Evolutionary conservation across 2,329 filamentous ascomycete genomes (phyloP), one percentile per base, ranked within the genome.

Genomic region (Coniochaeta hoffmannii): DNA sequence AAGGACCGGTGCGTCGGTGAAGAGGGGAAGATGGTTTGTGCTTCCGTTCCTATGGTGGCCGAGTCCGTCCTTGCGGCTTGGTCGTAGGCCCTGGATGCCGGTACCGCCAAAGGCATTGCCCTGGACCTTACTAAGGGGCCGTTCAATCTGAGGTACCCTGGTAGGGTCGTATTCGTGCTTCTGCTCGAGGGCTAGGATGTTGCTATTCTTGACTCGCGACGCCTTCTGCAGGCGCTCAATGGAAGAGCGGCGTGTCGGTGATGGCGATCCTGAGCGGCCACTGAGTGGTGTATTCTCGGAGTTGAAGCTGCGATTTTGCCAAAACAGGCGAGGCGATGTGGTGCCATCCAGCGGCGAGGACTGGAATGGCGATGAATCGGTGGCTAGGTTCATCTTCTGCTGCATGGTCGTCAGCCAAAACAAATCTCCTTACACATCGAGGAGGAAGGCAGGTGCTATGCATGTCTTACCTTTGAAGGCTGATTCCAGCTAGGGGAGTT

Each of bases 201-300:
- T 96, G 80, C 93, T 97, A 76, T 96, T 97, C 80, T 93, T 96
- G 65, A 99, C 94, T 58, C 94, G 88, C 55, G 93, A 96, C 31
- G 91, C 92, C 69, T 87, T 90, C 75, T 97, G 95, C 57, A 99
- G 80, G 66, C 92, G 92, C 79, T 99, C 94, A 62, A 99, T 92
- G 17, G 93, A 97, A 49, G 90, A 89, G 67, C 93, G 87, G 66
- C 90, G 88, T 56, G 84, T 86, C 22, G 89, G 85, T 49, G 87
- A 87, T 8, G 86, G 83, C 11, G 88, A 85, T 44, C 80, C 77
- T 30, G 74, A 71, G 53, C 83, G 78, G 56, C 78, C 77, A 59
- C 81, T 78, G 61, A 83, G 84, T 56, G 79, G 70, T 50, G 75
- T 79, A 72, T 95, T 96, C 72, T 97, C 92, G 3, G 80, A 70